Percentiles rank a stretch among this genome's conserved stretches.
Evolutionary conservation across 352 stramenopile species (phyloP).

Genomic region (Phytopythium vexans): DNA sequence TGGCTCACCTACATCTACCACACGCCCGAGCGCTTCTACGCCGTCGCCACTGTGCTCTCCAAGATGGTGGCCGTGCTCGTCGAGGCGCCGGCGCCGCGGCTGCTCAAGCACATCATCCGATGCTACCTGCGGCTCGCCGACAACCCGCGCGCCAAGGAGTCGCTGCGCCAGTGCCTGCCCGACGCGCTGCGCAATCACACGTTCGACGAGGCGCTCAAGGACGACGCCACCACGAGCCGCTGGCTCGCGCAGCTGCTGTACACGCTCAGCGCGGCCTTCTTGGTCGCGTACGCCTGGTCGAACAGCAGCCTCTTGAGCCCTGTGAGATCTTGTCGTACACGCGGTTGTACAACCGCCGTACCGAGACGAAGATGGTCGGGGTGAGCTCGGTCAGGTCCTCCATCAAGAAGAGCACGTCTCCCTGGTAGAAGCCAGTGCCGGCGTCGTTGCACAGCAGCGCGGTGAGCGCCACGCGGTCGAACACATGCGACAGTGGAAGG

Average conservation of each 20-base stretch:
- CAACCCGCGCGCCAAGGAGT: conserved; percentile 91
- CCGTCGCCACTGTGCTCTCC: conserved; percentile 89
- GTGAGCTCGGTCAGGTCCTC: too few species aligned
- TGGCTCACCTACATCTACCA: conserved; percentile 98
- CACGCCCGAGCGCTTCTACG: conserved; percentile 93
- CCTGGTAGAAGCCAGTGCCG: conserved; percentile 89
- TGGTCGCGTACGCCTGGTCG: too few species aligned
- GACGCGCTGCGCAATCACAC: conserved; percentile 93
- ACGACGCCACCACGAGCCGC: conserved; percentile 95
- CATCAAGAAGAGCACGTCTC: too few species aligned
- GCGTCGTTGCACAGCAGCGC: conserved; percentile 57
- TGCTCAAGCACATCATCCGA: conserved; percentile 99
- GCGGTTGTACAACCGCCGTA: too few species aligned
- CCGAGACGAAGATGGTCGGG: too few species aligned
- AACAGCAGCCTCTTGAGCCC: too few species aligned
- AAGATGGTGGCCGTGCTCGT: conserved; percentile 97
- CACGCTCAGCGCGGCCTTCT: conserved; percentile 73
- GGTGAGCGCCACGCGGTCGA: conserved; percentile 73
- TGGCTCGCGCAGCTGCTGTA: conserved; percentile 95
- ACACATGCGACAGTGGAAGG: conserved; percentile 92
- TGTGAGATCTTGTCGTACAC: too few species aligned
- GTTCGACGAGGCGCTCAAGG: conserved; percentile 92
- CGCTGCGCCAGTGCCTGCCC: conserved; percentile 95
- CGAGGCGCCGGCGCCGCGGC: conserved; percentile 89
- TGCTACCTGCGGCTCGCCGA: conserved; percentile 96